phyloP scores from a whole-genome alignment of 2,329 filamentous ascomycete genomes.

The Aureobasidium mangrovei region DNA sequence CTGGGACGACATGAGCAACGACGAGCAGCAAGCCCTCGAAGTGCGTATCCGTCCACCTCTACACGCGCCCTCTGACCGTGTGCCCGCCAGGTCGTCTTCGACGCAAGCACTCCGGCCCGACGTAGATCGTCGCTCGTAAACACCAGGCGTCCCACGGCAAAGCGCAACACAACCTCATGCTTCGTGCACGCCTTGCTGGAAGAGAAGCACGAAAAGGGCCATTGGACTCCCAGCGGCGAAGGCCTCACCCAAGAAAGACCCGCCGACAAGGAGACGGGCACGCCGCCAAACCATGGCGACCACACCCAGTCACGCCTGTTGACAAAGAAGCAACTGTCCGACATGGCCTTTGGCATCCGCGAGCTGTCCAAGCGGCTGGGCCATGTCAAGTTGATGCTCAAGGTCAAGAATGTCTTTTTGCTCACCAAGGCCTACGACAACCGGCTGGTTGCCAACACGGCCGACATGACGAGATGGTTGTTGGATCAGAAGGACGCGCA shows the following conservation, averaged over 20 bases:
- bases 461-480: conserved; percentile 73
- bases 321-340: conserved; percentile 88
- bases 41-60: conserved; percentile 20
- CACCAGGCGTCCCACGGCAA: conserved; percentile 31
- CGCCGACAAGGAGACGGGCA: conserved; percentile 36
- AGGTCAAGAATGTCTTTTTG: conserved; percentile 75
- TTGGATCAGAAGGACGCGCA: conserved; percentile 55
- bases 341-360: conserved; percentile 94
- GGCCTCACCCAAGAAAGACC: conserved; percentile 26
- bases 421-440: conserved; percentile 88
- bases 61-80: neutral
- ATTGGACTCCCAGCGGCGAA: conserved; percentile 19
- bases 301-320: conserved; percentile 61
- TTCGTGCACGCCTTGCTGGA: conserved; percentile 54
- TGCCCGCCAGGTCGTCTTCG: conserved; percentile 46
- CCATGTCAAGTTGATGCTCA: conserved; percentile 72
- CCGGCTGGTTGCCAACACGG: conserved; percentile 65
- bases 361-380: conserved; percentile 81
- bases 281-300: conserved; percentile 24
- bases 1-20: conserved; percentile 21
- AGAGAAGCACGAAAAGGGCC: conserved; percentile 28
- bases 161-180: conserved; percentile 43
- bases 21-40: conserved; percentile 35
- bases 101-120: conserved; percentile 42
- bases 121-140: conserved; percentile 52